phyloP scores from a whole-genome alignment of 352 stramenopile species.

The Phytophthora nicotianae region DNA sequence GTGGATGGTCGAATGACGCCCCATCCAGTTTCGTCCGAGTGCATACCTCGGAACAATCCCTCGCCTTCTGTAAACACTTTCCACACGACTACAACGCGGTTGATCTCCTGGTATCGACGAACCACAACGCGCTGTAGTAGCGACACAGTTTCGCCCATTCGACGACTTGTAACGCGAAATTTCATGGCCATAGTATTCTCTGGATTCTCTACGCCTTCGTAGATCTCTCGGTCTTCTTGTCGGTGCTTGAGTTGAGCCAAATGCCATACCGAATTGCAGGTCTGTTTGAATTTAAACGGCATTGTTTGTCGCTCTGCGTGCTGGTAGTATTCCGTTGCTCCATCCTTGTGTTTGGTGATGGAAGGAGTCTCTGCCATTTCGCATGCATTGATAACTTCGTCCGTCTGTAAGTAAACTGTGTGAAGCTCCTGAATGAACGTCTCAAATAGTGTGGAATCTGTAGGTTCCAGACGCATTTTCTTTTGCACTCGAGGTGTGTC shows the following conservation, averaged over 20 bases:
- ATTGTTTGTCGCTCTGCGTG: conserved; percentile 22
- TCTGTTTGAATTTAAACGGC: conserved; percentile 39
- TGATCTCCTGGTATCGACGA: conserved; percentile 47
- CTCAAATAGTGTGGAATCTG: conserved; percentile 39
- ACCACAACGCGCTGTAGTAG: conserved; percentile 37
- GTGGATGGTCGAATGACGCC: conserved; percentile 20
- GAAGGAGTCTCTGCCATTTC: conserved; percentile 1
- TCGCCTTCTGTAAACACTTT: conserved; percentile 55
- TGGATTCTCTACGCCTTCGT: conserved; percentile 15
- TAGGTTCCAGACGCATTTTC: conserved; percentile 27
- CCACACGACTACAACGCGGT: conserved; percentile 69
- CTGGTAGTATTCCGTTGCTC: conserved; percentile 27
- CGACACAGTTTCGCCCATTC: conserved; percentile 23
- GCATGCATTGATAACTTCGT: conserved; percentile 23
- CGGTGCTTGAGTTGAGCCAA: conserved; percentile 29
- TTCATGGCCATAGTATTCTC: conserved; percentile 37
- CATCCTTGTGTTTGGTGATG: conserved; percentile 24
- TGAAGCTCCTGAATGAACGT: conserved; percentile 42
- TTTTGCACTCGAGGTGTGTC: conserved; percentile 23
- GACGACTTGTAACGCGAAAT: conserved; percentile 26
- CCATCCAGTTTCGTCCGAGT: conserved; percentile 42
- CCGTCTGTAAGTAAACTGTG: conserved; percentile 26
- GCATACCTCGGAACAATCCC: conserved; percentile 29
- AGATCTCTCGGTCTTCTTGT: conserved; percentile 28
- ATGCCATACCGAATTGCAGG: conserved; percentile 29